These are phyloP conservation scores for Bondarzewia mesenterica DNA, from an alignment of 1,284 basidiomycete species.

Conservation along the genomic window DNA sequence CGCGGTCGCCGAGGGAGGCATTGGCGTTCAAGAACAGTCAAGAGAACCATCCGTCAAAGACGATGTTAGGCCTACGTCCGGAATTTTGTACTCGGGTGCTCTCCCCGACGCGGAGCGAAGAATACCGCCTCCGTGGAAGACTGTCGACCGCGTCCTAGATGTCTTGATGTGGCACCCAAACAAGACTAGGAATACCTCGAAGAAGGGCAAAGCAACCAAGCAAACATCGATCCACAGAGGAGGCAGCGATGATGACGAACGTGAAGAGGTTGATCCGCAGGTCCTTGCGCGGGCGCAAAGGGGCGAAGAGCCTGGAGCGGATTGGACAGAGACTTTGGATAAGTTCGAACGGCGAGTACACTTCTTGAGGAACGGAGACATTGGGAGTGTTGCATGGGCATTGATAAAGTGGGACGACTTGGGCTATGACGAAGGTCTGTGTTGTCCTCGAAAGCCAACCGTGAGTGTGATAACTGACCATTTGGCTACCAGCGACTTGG, in stretches of 20 bases:
- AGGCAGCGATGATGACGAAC: slow-evolving; percentile 17
- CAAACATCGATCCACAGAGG: slow-evolving; percentile 15
- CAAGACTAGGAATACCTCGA: slow-evolving; percentile 16
- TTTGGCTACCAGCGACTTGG: slow-evolving; percentile 62
- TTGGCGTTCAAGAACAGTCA: slow-evolving; percentile 23
- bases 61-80: slow-evolving; percentile 27
- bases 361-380: slow-evolving; percentile 39
- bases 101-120: slow-evolving; percentile 51
- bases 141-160: slow-evolving; percentile 75
- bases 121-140: slow-evolving; percentile 72
- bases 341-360: slow-evolving; percentile 14
- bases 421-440: slow-evolving; percentile 77
- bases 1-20: slow-evolving; percentile 17
- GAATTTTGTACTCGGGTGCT: slow-evolving; percentile 22
- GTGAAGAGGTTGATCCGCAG: slow-evolving; percentile 20
- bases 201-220: slow-evolving; percentile 20
- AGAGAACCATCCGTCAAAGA: slow-evolving; percentile 23
- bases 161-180: slow-evolving; percentile 51
- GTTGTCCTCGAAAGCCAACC: background rate
- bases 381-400: slow-evolving; percentile 61
- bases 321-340: slow-evolving; percentile 11
- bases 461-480: background rate
- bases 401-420: slow-evolving; percentile 90
- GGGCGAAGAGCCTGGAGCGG: slow-evolving; percentile 46
- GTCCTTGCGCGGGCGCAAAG: slow-evolving; percentile 22